phyloP scores from a whole-genome alignment of 1,284 basidiomycete species.

The Cystobasidiaceae sp. region DNA sequence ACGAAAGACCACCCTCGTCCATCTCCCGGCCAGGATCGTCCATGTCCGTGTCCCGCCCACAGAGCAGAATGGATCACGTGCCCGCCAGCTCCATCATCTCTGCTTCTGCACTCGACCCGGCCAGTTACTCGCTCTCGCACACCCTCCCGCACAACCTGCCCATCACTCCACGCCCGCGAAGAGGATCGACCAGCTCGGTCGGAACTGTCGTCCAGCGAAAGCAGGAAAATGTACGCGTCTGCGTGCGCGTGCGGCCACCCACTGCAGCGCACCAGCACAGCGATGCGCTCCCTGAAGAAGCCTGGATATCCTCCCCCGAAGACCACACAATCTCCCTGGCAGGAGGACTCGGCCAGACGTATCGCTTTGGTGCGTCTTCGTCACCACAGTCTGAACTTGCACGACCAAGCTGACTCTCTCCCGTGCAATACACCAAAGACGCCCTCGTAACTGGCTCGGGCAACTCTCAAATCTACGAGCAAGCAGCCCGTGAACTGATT shows the following conservation, averaged over 20 bases:
- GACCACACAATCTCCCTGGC: slow-evolving; percentile 23
- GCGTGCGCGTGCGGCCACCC: slow-evolving; percentile 39
- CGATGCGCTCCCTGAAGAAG: slow-evolving; percentile 28
- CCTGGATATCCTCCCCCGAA: slow-evolving; percentile 29
- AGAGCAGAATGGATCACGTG: slow-evolving; percentile 13
- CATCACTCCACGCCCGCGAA: slow-evolving; percentile 9
- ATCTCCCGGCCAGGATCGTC: neutral
- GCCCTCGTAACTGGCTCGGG: slow-evolving; percentile 72
- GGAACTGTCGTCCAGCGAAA: neutral
- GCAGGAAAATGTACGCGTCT: slow-evolving; percentile 40
- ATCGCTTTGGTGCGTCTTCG: slow-evolving; percentile 53
- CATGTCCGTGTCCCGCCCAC: neutral
- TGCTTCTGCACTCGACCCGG: too few species aligned
- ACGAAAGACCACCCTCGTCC: neutral
- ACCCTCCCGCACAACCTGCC: neutral
- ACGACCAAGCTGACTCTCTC: too few species aligned
- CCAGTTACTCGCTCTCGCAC: too few species aligned
- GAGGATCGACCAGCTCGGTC: neutral
- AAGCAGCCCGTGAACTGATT: slow-evolving; percentile 79
- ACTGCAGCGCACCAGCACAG: slow-evolving; percentile 31
- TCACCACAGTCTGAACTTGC: slow-evolving; percentile 39
- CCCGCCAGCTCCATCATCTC: slow-evolving; percentile 4
- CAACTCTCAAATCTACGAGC: slow-evolving; percentile 78
- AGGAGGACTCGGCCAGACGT: slow-evolving; percentile 51
- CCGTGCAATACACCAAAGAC: slow-evolving; percentile 50